Evolutionary conservation across 108 stramenopile genomes (phyloP), one percentile per base, ranked within the genome.

Genomic region (Craspedostauros australis): DNA sequence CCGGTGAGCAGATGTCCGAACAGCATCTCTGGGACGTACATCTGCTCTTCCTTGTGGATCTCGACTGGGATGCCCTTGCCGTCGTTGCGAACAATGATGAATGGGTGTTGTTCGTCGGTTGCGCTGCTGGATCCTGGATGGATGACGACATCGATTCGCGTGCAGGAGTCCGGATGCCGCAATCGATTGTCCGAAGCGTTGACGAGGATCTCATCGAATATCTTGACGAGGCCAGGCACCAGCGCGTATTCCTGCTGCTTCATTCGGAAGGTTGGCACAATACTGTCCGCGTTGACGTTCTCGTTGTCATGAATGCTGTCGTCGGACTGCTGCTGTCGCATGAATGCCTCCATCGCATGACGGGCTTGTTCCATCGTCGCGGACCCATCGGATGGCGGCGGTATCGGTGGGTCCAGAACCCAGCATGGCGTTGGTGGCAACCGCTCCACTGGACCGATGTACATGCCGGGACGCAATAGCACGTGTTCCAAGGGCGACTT

Each of bases 401-500:
- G 46, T 23, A 3, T 28, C 46, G 19, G 2, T 22, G 62, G 56
- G 5, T 64, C 57, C n/a, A 64, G 32, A 9, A 69, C 61, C 75
- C 70, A 76, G 18, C 50, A 57, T 19, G 45, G 8, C n/a, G 18
- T 49, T 3, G 75, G 64, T 15, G 68, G 66, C 3, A 51, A 27
- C 11, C 58, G 43, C 48, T 68, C 79, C 1, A 50, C 49, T 15
- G 64, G 76, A 30, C 85, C 89, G 57, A 90, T 89, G 76, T 99
- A 99, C 41, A 96, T 98, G 60, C 97, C 97, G 5, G 99, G 97
- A 41, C 95, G 81, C 44, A 98, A 70, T 23, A 99, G 84, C 46
- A 99, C 97, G 77, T 99, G 99, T 68, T 98, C 95, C 20, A 98
- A 66, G 63, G 97, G 99, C 2, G 95, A 96, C 79, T 96, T 98